A percentile compares a stretch with the other conserved stretches of the same genome.
Evolutionary conservation across 805 yeast genomes (phyloP).

Genomic region (Kuraishia borneana): DNA sequence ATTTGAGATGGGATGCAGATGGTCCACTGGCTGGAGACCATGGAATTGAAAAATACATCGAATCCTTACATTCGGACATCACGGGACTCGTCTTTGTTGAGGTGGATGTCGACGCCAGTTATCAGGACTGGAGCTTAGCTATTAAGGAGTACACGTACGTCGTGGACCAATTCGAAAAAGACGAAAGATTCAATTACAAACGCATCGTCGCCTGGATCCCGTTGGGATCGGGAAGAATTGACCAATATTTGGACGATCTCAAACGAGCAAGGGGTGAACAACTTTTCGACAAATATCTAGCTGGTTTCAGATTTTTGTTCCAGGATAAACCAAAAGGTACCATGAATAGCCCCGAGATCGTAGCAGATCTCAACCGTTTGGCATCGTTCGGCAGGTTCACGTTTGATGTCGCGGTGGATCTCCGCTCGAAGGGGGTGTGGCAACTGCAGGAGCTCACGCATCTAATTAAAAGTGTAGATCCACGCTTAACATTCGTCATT

Average conservation of each 20-base stretch:
- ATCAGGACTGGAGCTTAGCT: slow-evolving; percentile 13
- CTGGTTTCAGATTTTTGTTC: slow-evolving; percentile 30
- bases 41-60: slow-evolving; percentile 17
- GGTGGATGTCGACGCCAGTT: slow-evolving; percentile 17
- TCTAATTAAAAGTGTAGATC: slow-evolving; percentile 16
- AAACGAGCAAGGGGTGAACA: slow-evolving; percentile 4
- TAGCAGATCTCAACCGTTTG: slow-evolving; percentile 23
- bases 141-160: slow-evolving; percentile 17
- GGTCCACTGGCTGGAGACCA: slow-evolving; percentile 14
- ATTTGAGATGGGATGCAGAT: slow-evolving; percentile 23
- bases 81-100: slow-evolving; percentile 23
- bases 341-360: slow-evolving; percentile 17
- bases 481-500: slow-evolving; percentile 20
- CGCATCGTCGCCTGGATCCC: slow-evolving; percentile 36
- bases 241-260: slow-evolving; percentile 8
- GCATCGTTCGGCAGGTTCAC: slow-evolving; percentile 14
- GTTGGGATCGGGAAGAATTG: slow-evolving; percentile 17
- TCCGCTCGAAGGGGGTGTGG: slow-evolving; percentile 24
- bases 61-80: slow-evolving; percentile 6
- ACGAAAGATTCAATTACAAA: slow-evolving; percentile 6
- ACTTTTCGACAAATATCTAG: slow-evolving; percentile 10
- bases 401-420: slow-evolving; percentile 33
- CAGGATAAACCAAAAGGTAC: slow-evolving; percentile 30
- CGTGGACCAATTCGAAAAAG: slow-evolving; percentile 10
- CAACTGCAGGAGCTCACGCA: slow-evolving; percentile 26